Evolutionary conservation across 768 basidiomycete species (phyloP), one percentile per base, ranked within the genome.

Genomic region (Macrocybe gigantea): DNA sequence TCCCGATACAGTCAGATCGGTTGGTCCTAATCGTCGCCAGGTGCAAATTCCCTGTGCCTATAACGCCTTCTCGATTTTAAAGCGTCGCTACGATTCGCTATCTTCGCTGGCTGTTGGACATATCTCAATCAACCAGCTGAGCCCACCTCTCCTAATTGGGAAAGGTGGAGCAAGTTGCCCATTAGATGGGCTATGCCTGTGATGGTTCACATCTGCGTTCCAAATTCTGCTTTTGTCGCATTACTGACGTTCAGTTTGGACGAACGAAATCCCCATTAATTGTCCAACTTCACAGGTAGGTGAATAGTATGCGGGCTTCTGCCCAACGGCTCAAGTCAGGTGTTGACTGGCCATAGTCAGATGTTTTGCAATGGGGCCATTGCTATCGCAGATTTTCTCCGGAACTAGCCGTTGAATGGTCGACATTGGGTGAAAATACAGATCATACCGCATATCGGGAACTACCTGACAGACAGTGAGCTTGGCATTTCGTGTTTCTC

Each of bases 71-170:
- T 22, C 22, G 22, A 2, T 22, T 22, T 22, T 22, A 22, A 22
- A 85, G 83, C 51, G 67, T 88, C 4, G 84, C 83, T 1, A 86
- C 82, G 0, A 89, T 89, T 54, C 83, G 87, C 37, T 83, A 80
- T 44, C 56, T 89, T 3, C 85, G 76, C 5, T 83, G 84, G 1
- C 64, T 86, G 8, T 57, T 89, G 38, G 82, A 77, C 47, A 76
- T 85, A 5, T 88, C 79, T 52, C 83, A 88, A 53, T 75, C 88
- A 42, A 85, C 79, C 49, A 75, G 75, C 6, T 49, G 71, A 47
- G 53, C 77, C 40, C 68, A 75, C 50, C 70, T 71, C 0, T 59
- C 65, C 2, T 68, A 88, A 3, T 60, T 89, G 2, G 56, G 74
- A 33, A 83, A 88, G 56, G 82, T 85, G 0, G 70, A 78, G 60